Base-by-base conservation (phyloP, 2,329 filamentous ascomycete genomes). In the Fusarium tjaetaba region DNA sequence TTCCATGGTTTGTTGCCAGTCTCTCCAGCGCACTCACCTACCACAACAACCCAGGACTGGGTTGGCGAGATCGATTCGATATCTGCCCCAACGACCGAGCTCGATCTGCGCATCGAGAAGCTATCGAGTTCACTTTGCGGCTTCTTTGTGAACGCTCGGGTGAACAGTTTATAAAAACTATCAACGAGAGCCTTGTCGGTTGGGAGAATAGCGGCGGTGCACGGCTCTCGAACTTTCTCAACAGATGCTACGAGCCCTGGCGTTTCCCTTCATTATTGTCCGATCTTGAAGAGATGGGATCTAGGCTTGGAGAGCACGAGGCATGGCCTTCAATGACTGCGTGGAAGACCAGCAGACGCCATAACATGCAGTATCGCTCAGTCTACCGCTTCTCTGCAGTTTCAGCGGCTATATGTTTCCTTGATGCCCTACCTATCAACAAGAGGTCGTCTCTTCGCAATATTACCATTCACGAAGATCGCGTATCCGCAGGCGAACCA, bases 121-220 rank as follows among this genome's bases (percentile, higher is more conserved):
- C 45, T 30, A 22, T 48, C 4, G 14, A 48, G 45, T 48, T 28
- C 13, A 48, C 45, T 20, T 10, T 48, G 1, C 20, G 45, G 7
- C 26, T 48, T 22, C 45, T 48, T 22, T 48, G 45, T 9, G 45
- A 48, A 30, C 4, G 4, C 5, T 48, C 45, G 6, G 45, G 10
- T 11, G 26, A 15, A 22, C 26, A 28, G 1, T 48, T 48, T 2
- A 11, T 11, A 48, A 20, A 6, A 0, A 28, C 0, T 15, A 9
- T 28, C 13, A 11, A 48, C 5, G 13, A 22, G 4, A 3, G 0
- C 0, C 45, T 48, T 28, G 18, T 22, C 9, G 9, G 3, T 22
- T 22, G 45, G 45, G 45, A 28, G 45, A 16, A 48, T 5, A 22
- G 26, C 14, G 45, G 45, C 2, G 26, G 45, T 48, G 20, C 45